Base-by-base conservation (phyloP, 768 basidiomycete species). In the Hygrophorus pudorinus region DNA sequence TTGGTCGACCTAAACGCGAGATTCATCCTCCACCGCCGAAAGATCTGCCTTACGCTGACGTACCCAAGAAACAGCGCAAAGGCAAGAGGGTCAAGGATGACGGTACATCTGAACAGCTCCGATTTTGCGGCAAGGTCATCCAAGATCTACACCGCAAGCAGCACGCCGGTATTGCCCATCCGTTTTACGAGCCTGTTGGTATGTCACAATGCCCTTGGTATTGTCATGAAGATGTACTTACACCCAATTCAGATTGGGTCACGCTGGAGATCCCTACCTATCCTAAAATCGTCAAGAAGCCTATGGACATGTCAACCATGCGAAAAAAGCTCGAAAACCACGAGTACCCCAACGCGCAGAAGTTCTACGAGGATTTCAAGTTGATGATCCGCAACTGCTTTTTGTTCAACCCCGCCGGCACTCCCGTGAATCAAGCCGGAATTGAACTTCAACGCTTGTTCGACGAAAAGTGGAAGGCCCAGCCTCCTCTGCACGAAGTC, bases 141-240 rank as follows among this genome's bases (percentile, higher is more conserved):
- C 68, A 64, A 46, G 85, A 92, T 49, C 58, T 98, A 48, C 67
- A 81, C 56, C 78, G 81, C 59, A 89, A 91, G 66, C 81, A 85
- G 56, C 78, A 90, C 53, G 79, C 70, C 56, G 55, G 63, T 29
- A 66, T 80, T 46, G 90, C 88, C 0, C 71, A 72, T 57, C 87
- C 89, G 4, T 99, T 99, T 67, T 85, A 93, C 53, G 85, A 89
- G 59, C 92, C 96, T 47, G 92, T 99, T 53, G 90, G 90, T 85
- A 59, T 59, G 83, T 79, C 51, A 31, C 17, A 8, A 30, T 43
- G 29, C 50, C 33, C 38, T 27, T 34, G 14, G 36, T 30, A 24
- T 46, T 29, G 27, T 27, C 38, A 14, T 44, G 13, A 21, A 42
- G 30, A 45, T 45, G 49, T 17, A 52, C 43, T 20, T 42, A 31